Evolutionary conservation across 345 rosid species (phyloP).

Genomic region (Sonneratia caseolaris): DNA sequence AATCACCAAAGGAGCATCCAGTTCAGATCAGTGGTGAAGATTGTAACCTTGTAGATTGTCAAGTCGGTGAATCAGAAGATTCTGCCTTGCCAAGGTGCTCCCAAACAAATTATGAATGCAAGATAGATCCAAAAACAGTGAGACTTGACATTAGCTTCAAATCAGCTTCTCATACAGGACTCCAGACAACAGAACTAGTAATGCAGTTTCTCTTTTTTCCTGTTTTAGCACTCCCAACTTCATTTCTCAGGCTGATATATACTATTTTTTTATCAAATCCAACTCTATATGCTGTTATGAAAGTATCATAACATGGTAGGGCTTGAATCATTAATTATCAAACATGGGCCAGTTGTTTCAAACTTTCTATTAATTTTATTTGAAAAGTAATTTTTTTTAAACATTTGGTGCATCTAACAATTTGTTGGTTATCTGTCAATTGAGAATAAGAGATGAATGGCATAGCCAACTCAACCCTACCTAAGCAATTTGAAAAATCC

Average conservation of each 20-base stretch:
- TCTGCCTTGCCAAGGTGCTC: slow-evolving; percentile 36
- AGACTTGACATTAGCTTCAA: slow-evolving; percentile 90
- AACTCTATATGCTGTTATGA: not conserved
- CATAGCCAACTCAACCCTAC: not conserved
- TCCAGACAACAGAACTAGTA: slow-evolving; percentile 92
- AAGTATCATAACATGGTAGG: not conserved
- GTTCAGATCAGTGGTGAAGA: slow-evolving; percentile 29
- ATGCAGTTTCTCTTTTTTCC: not conserved
- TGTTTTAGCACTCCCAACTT: not conserved
- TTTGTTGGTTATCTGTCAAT: too few species aligned
- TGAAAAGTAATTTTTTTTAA: not conserved
- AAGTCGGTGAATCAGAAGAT: slow-evolving; percentile 41
- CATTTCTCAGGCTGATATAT: not conserved
- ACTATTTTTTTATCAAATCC: not conserved
- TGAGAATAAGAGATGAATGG: not conserved
- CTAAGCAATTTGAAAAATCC: not conserved
- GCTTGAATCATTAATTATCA: not conserved
- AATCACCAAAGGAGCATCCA: slow-evolving; percentile 57
- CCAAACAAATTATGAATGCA: slow-evolving; percentile 22
- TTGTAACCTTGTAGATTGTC: slow-evolving; percentile 27
- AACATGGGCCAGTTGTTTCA: not conserved
- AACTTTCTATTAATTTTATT: not conserved
- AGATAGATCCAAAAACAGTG: slow-evolving; percentile 51
- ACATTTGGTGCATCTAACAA: too few species aligned
- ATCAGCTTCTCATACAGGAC: slow-evolving; percentile 88